These are phyloP conservation scores for Candida vartiovaarae DNA, from an alignment of 805 yeast genomes.

Conservation along the genomic window DNA sequence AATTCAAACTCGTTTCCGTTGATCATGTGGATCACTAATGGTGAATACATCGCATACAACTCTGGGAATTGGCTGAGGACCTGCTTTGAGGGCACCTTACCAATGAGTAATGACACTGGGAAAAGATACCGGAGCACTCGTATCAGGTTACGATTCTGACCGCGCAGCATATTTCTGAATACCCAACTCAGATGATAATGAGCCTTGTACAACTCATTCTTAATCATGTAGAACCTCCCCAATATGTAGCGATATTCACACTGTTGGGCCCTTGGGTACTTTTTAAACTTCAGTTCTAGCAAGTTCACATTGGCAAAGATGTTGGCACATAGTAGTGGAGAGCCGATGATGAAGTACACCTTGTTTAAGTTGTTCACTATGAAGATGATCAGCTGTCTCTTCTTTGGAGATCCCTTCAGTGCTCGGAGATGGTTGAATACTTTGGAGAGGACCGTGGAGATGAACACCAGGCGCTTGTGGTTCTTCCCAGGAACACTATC, in stretches of 20 bases:
- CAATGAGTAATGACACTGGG: slow-evolving; percentile 47
- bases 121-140: slow-evolving; percentile 38
- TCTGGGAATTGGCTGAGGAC: slow-evolving; percentile 18
- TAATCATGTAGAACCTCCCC: slow-evolving; percentile 47
- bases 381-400: slow-evolving; percentile 40
- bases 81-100: slow-evolving; percentile 37
- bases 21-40: slow-evolving; percentile 29
- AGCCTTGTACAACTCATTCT: slow-evolving; percentile 41
- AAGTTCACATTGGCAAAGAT: slow-evolving; percentile 53
- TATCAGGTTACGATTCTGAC: slow-evolving; percentile 13
- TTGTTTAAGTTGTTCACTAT: slow-evolving; percentile 43
- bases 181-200: slow-evolving; percentile 42
- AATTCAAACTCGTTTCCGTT: slow-evolving; percentile 38
- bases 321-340: slow-evolving; percentile 53
- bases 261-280: slow-evolving; percentile 38
- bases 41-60: slow-evolving; percentile 30
- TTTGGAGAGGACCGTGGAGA: slow-evolving; percentile 21
- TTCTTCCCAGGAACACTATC: slow-evolving; percentile 38
- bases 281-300: slow-evolving; percentile 34
- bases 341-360: slow-evolving; percentile 44
- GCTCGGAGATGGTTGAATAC: slow-evolving; percentile 23
- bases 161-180: slow-evolving; percentile 10
- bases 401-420: slow-evolving; percentile 28
- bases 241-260: slow-evolving; percentile 47
- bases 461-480: slow-evolving; percentile 27